Percentiles rank a stretch among this genome's conserved stretches.
Evolutionary conservation across 768 basidiomycete species (phyloP).

Genomic region (Amanita fuliginea): DNA sequence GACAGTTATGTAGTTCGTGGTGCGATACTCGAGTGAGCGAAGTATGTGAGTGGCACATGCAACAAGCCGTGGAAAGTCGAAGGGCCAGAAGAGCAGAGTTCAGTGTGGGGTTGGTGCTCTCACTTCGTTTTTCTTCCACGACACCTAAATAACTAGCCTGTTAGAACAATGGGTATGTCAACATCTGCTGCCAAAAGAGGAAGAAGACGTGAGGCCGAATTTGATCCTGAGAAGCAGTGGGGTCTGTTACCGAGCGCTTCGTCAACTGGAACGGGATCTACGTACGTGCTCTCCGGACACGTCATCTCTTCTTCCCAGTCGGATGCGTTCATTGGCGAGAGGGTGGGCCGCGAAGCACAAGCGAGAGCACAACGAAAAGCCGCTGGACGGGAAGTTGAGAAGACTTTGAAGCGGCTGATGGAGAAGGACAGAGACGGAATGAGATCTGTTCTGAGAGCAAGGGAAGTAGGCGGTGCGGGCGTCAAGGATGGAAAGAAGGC

Average conservation of each 20-base stretch:
- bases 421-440: constrained; percentile 59
- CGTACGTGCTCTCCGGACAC: constrained; percentile 78
- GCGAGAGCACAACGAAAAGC: constrained; percentile 59
- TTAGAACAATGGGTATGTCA: constrained; percentile 68
- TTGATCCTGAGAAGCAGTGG: constrained; percentile 66
- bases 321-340: constrained; percentile 52
- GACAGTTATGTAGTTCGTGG: constrained; percentile 78
- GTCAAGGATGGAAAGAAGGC: constrained; percentile 12
- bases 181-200: constrained; percentile 27
- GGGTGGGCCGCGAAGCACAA: constrained; percentile 70
- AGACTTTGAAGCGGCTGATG: constrained; percentile 46
- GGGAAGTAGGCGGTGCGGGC: constrained; percentile 26
- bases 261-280: constrained; percentile 26
- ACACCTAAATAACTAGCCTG: neutral
- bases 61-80: constrained; percentile 63
- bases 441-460: constrained; percentile 49
- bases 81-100: constrained; percentile 82
- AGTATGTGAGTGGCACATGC: constrained; percentile 88
- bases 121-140: neutral
- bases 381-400: constrained; percentile 49
- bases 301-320: constrained; percentile 29
- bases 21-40: constrained; percentile 81
- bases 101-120: constrained; percentile 51
- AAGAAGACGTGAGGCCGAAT: constrained; percentile 33
- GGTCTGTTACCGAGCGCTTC: constrained; percentile 52